Evolutionary conservation across 1,284 basidiomycete genomes (phyloP).

Genomic region (Coniferiporia weirii): DNA sequence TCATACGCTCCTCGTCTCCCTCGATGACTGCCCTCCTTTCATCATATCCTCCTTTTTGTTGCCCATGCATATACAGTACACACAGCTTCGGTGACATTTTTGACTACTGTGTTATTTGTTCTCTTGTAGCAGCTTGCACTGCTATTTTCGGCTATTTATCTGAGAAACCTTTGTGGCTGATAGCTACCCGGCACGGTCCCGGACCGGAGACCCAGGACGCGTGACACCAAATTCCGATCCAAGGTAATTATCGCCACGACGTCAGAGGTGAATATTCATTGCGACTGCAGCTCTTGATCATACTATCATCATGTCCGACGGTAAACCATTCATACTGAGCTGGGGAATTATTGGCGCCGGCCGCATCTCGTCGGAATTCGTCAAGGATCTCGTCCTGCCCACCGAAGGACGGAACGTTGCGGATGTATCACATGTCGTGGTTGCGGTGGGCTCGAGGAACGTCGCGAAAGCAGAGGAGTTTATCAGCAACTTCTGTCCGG

Average conservation of each 20-base stretch:
- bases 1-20: no score
- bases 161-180: neutral
- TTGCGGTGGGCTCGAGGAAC: conserved; percentile 36
- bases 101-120: no score
- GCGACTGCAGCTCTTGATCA: neutral
- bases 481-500: conserved; percentile 25
- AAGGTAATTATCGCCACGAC: neutral
- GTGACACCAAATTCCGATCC: neutral
- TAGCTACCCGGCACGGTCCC: neutral
- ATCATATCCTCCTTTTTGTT: no score
- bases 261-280: neutral
- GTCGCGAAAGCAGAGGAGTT: conserved; percentile 36
- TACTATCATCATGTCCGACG: conserved; percentile 9
- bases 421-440: conserved; percentile 40
- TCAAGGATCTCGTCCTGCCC: conserved; percentile 21
- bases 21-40: no score
- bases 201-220: neutral
- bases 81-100: no score
- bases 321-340: conserved; percentile 13
- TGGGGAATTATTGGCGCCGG: conserved; percentile 20
- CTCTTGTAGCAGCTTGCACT: no score
- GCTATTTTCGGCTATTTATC: no score
- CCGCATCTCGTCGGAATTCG: conserved; percentile 21
- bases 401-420: conserved; percentile 27
- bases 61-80: no score